Evolutionary conservation across 345 rosid species (phyloP).

Genomic region (Hevea brasiliensis): DNA sequence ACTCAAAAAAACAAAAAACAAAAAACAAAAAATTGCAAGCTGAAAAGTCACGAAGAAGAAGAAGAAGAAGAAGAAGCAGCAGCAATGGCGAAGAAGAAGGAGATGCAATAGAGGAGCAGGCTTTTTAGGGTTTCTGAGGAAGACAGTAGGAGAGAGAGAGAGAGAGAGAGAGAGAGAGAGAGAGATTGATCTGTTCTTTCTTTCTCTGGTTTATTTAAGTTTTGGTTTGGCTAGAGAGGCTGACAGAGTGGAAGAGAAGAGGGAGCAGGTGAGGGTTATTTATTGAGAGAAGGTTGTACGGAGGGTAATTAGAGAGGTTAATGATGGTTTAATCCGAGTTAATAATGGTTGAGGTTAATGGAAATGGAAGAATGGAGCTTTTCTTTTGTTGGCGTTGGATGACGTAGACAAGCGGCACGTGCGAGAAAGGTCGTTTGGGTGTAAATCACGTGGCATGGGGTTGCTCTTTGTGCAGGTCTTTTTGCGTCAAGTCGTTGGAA

Average conservation of each 20-base stretch:
- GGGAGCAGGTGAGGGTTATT: constrained; percentile 40
- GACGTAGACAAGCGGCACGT: constrained; percentile 47
- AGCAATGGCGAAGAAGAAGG: background rate
- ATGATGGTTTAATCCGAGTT: background rate
- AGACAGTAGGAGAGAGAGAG: constrained; percentile 16
- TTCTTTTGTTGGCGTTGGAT: constrained; percentile 4
- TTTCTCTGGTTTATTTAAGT: constrained; percentile 8
- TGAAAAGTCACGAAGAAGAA: background rate
- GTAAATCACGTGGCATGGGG: constrained; percentile 51
- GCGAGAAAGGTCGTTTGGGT: constrained; percentile 25
- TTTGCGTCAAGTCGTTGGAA: no score
- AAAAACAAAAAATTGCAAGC: background rate
- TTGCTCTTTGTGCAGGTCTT: background rate
- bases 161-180: background rate
- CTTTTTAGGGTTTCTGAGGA: constrained; percentile 37
- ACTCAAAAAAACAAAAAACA: background rate
- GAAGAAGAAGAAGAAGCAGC: background rate
- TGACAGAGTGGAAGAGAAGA: constrained; percentile 3
- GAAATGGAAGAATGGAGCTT: background rate
- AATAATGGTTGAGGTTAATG: background rate
- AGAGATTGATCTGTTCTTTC: no score
- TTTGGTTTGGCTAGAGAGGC: background rate
- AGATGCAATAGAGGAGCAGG: constrained; percentile 25
- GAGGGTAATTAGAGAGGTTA: no score
- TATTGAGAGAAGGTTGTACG: constrained; percentile 15